These are phyloP conservation scores for Beauveria caledonica DNA, from an alignment of 2,329 filamentous ascomycete genomes.

Conservation along the genomic window DNA sequence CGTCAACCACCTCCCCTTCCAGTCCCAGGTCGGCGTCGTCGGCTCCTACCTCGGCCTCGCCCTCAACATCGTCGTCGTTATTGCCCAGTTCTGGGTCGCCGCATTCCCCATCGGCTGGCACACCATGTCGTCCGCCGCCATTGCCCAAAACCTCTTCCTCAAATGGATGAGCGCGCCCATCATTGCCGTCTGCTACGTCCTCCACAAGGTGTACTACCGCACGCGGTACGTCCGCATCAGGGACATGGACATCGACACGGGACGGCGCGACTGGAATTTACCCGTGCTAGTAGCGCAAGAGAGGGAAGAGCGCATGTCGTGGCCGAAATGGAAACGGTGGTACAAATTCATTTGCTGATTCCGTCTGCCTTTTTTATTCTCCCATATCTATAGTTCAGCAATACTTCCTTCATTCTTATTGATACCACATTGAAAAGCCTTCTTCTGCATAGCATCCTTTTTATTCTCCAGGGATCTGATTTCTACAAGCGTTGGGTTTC, in stretches of 20 bases:
- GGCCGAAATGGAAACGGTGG: slow-evolving; percentile 68
- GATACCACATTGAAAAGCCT: no score
- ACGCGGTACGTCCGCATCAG: slow-evolving; percentile 58
- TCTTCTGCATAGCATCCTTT: no score
- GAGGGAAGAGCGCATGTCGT: slow-evolving; percentile 59
- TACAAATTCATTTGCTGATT: slow-evolving; percentile 65
- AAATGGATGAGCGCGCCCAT: slow-evolving; percentile 64
- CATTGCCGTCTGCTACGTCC: slow-evolving; percentile 57
- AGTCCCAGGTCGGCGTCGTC: slow-evolving; percentile 65
- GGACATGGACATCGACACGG: slow-evolving; percentile 83
- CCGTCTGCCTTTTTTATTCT: not conserved
- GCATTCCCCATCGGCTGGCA: slow-evolving; percentile 62
- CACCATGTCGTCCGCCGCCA: slow-evolving; percentile 31
- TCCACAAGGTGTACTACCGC: slow-evolving; percentile 66
- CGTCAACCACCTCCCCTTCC: slow-evolving; percentile 73
- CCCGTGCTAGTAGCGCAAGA: slow-evolving; percentile 73
- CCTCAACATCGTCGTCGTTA: slow-evolving; percentile 67
- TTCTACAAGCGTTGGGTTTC: no score
- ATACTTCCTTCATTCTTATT: no score
- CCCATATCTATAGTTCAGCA: no score
- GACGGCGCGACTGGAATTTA: slow-evolving; percentile 76
- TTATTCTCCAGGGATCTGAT: no score
- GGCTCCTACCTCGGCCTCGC: slow-evolving; percentile 75
- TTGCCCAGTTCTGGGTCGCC: slow-evolving; percentile 84
- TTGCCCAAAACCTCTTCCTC: slow-evolving; percentile 63